These are phyloP conservation scores for Yamadazyma paraphyllophila DNA, from an alignment of 805 yeast genomes.

Conservation along the genomic window DNA sequence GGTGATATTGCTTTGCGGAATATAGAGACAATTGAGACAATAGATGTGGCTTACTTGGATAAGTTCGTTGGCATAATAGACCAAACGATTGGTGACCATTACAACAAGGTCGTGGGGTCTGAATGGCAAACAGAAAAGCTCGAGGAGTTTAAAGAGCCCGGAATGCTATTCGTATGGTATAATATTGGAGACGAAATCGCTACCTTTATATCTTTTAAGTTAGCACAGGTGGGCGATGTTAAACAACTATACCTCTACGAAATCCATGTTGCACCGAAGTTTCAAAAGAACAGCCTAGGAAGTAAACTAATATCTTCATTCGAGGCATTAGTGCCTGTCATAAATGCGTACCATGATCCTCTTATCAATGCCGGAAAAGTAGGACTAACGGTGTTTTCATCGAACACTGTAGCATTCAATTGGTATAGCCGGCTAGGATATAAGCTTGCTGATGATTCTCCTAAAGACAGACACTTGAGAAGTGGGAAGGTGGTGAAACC, in stretches of 20 bases:
- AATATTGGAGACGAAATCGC: slow-evolving; percentile 14
- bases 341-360: neutral
- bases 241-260: slow-evolving; percentile 54
- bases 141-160: slow-evolving; percentile 47
- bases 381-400: slow-evolving; percentile 51
- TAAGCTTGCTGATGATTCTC: slow-evolving; percentile 38
- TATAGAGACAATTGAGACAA: neutral
- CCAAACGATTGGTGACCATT: slow-evolving; percentile 26
- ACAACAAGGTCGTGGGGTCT: slow-evolving; percentile 29
- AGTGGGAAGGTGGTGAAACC: slow-evolving; percentile 43
- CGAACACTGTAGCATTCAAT: slow-evolving; percentile 38
- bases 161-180: slow-evolving; percentile 44
- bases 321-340: slow-evolving; percentile 26
- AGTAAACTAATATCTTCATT: slow-evolving; percentile 32
- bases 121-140: slow-evolving; percentile 42
- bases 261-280: slow-evolving; percentile 43
- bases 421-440: slow-evolving; percentile 48
- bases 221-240: slow-evolving; percentile 39
- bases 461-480: slow-evolving; percentile 40
- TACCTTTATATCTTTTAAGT: slow-evolving; percentile 47
- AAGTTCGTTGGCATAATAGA: slow-evolving; percentile 24
- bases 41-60: neutral
- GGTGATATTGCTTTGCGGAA: neutral
- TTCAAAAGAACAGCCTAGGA: slow-evolving; percentile 41
- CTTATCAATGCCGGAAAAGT: slow-evolving; percentile 22